A percentile compares a stretch with the other conserved stretches of the same genome.
phyloP scores from a whole-genome alignment of 2,329 filamentous ascomycete species.

The Alternaria sp. region DNA sequence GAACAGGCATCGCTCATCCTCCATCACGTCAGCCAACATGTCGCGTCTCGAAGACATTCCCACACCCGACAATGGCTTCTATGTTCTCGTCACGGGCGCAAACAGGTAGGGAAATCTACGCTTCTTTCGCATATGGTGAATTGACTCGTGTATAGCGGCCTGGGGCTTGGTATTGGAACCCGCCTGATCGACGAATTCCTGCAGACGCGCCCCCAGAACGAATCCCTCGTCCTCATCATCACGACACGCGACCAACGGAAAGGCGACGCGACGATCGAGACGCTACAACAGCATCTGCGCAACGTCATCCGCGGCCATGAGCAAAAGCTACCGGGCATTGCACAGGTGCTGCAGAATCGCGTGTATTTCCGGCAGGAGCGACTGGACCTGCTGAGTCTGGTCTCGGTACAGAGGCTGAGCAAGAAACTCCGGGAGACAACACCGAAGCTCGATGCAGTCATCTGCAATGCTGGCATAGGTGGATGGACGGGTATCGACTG shows the following conservation, averaged over 20 bases:
- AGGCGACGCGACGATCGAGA: conserved; percentile 71
- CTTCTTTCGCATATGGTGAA: neutral
- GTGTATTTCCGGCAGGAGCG: conserved; percentile 63
- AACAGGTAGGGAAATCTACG: conserved; percentile 68
- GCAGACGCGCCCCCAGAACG: conserved; percentile 66
- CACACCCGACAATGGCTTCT: conserved; percentile 47
- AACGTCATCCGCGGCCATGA: conserved; percentile 50
- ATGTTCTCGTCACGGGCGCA: conserved; percentile 79
- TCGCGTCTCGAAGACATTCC: conserved; percentile 25
- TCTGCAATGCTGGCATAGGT: conserved; percentile 89
- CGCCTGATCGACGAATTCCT: conserved; percentile 92
- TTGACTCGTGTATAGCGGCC: conserved; percentile 67
- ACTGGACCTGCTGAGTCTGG: conserved; percentile 63
- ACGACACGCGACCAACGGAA: conserved; percentile 81
- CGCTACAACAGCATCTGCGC: conserved; percentile 68
- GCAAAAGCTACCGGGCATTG: conserved; percentile 46
- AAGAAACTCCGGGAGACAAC: conserved; percentile 61
- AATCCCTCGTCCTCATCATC: conserved; percentile 79
- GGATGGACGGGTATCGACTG: conserved; percentile 84
- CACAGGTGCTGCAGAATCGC: conserved; percentile 48
- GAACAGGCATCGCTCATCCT: conserved; percentile 15
- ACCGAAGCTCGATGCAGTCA: conserved; percentile 76
- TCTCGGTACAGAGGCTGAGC: conserved; percentile 62
- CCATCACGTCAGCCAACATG: conserved; percentile 18
- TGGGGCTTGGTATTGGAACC: conserved; percentile 82